Evolutionary conservation across 106 monocot genomes (phyloP), one percentile per base, ranked within the genome.

Genomic region (Alisma plantagoaquatica): DNA sequence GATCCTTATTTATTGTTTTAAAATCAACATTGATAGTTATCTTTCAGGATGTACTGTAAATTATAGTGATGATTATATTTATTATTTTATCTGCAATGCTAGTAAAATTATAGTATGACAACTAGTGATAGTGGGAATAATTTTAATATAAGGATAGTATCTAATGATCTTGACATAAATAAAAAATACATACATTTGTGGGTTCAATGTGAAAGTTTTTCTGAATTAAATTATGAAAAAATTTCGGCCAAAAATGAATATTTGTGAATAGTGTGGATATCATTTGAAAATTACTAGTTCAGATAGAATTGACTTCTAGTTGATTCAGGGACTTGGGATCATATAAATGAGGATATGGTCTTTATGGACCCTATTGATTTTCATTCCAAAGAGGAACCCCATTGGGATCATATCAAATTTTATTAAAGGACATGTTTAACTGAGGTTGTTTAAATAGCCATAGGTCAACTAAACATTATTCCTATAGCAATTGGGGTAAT

Each of bases 151-250:
- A 49, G 48, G 22, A 17, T 6, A 49, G 18, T 6, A 49, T 49
- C 48, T 49, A 49, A 49, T 49, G 48, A 49, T 49, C 22, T 49
- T 19, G 48, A 49, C 18, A 49, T 49, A 5, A 49, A 49, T 49
- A 5, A 49, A n/a, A 49, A 49, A 49, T 49, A 49, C 22, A 17
- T 10, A 17, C 48, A 49, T 49, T 49, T 49, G 18, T 49, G 48
- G 48, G 48, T 49, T 49, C 48, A 49, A 23, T 49, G 48, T 17
- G 9, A 6, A 49, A 49, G 18, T 19, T 49, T 6, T 49, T 49
- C 8, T 49, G 48, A 17, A 8, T 19, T 49, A 49, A 17, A 49
- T 49, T 17, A 49, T 49, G 18, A 19, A 49, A 8, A 17, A 49
- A 49, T 38, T 7, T 38, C 14, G 6, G 35, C 14, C 9, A 38